These are phyloP conservation scores for Lycium ferocissimum DNA, from an alignment of 257 asterid genomes.

Conservation along the genomic window DNA sequence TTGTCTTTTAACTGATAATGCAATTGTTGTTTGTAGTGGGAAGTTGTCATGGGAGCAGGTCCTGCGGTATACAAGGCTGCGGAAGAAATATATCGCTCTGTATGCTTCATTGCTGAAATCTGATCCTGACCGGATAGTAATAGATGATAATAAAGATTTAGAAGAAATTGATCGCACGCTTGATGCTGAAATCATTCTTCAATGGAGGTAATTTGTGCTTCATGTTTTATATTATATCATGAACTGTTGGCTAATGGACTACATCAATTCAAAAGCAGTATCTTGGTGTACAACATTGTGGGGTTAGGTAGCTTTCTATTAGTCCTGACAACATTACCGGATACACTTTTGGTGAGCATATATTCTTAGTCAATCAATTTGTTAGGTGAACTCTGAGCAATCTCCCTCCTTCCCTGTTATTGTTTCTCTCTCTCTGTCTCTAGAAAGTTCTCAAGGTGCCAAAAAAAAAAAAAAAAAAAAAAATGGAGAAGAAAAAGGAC, in stretches of 20 bases:
- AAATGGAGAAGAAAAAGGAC: too few species aligned
- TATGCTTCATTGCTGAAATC: conserved; percentile 85
- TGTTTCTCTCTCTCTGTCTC: background rate
- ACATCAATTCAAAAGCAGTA: conserved; percentile 15
- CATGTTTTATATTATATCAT: conserved; percentile 4
- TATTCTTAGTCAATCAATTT: background rate
- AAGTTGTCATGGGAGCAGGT: conserved; percentile 96
- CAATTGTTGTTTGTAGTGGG: conserved; percentile 63
- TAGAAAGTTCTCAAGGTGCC: conserved; percentile 14
- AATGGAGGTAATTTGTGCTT: conserved; percentile 75
- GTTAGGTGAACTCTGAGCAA: background rate
- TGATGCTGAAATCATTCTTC: conserved; percentile 84
- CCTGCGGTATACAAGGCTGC: conserved; percentile 71
- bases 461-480: background rate
- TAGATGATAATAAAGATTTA: conserved; percentile 81
- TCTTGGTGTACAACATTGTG: conserved; percentile 10
- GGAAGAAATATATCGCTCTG: conserved; percentile 80
- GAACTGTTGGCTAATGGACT: conserved; percentile 12
- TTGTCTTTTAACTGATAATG: background rate
- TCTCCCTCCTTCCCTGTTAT: background rate
- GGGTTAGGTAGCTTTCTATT: background rate
- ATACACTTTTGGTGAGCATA: background rate
- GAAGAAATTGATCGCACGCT: conserved; percentile 89
- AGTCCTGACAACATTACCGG: background rate
- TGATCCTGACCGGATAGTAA: conserved; percentile 68